These are phyloP conservation scores for Colletotrichum graminicola DNA, from an alignment of 2,329 filamentous ascomycete genomes.

Conservation along the genomic window DNA sequence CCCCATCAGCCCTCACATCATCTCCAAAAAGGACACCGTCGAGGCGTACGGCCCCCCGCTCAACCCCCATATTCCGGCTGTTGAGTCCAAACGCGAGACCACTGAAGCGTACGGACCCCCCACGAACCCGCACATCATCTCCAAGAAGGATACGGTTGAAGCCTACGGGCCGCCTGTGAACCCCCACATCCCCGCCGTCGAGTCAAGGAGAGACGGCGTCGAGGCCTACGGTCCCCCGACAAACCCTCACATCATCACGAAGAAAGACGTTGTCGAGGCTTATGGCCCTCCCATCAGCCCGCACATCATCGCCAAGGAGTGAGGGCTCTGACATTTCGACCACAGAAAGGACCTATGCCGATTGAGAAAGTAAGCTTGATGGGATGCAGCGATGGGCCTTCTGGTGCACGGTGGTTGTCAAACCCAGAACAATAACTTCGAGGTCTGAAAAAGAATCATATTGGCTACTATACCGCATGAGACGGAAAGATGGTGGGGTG, in stretches of 20 bases:
- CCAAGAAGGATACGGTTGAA: constrained; percentile 19
- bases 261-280: constrained; percentile 21
- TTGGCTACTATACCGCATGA: constrained; percentile 25
- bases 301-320: constrained; percentile 24
- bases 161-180: constrained; percentile 31
- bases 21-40: constrained; percentile 8
- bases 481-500: background rate
- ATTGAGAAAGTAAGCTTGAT: background rate
- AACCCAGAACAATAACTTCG: background rate
- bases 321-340: background rate
- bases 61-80: no score
- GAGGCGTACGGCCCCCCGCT: constrained; percentile 37
- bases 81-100: no score
- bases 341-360: background rate
- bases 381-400: background rate
- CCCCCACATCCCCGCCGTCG: constrained; percentile 22
- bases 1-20: constrained; percentile 26
- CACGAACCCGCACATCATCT: constrained; percentile 24
- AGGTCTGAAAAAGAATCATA: constrained; percentile 9
- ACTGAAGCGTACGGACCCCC: no score
- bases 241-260: constrained; percentile 29
- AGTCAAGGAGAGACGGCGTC: constrained; percentile 12
- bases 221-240: constrained; percentile 32
- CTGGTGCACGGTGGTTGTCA: background rate
- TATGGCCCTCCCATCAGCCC: constrained; percentile 30